phyloP scores from a whole-genome alignment of 345 rosid genomes.

The Microthlaspi erraticum region DNA sequence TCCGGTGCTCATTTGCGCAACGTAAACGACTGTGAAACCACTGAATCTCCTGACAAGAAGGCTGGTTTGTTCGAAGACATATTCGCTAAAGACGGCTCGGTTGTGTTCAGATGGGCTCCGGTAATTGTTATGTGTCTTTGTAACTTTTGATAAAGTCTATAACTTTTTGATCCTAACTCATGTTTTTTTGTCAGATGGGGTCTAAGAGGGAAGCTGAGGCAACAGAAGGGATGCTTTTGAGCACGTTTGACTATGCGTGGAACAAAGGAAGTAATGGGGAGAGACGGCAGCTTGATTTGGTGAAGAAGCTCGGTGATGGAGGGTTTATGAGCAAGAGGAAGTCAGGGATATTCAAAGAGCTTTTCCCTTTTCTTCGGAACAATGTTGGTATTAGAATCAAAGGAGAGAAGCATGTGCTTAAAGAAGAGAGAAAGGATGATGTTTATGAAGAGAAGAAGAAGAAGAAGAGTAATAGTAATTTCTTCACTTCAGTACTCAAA shows the following conservation, averaged over 20 bases:
- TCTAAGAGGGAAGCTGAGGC: slow-evolving; percentile 64
- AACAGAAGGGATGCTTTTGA: slow-evolving; percentile 63
- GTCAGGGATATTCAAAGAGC: slow-evolving; percentile 44
- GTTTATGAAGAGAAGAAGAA: slow-evolving; percentile 47
- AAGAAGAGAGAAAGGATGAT: slow-evolving; percentile 39
- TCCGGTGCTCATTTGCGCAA: slow-evolving; percentile 77
- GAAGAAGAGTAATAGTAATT: slow-evolving; percentile 22
- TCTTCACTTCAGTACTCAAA: slow-evolving; percentile 53
- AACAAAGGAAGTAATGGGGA: slow-evolving; percentile 76
- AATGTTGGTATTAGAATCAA: slow-evolving; percentile 68
- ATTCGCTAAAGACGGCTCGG: slow-evolving; percentile 54
- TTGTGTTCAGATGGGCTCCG: slow-evolving; percentile 81
- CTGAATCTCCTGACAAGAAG: slow-evolving; percentile 38
- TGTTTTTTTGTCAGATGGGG: slow-evolving; percentile 54
- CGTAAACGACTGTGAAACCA: slow-evolving; percentile 30
- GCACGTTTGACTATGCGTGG: slow-evolving; percentile 90
- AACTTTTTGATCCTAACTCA: slow-evolving; percentile 4
- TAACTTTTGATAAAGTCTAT: neutral
- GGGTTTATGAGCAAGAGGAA: slow-evolving; percentile 44
- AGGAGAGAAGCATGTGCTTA: slow-evolving; percentile 47
- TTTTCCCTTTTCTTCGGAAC: slow-evolving; percentile 49
- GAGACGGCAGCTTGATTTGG: slow-evolving; percentile 66
- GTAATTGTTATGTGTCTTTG: slow-evolving; percentile 41
- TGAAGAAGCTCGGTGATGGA: slow-evolving; percentile 54
- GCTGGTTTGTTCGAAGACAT: slow-evolving; percentile 59